phyloP scores from a whole-genome alignment of 352 stramenopile species.

The Globisporangium radiosum region DNA sequence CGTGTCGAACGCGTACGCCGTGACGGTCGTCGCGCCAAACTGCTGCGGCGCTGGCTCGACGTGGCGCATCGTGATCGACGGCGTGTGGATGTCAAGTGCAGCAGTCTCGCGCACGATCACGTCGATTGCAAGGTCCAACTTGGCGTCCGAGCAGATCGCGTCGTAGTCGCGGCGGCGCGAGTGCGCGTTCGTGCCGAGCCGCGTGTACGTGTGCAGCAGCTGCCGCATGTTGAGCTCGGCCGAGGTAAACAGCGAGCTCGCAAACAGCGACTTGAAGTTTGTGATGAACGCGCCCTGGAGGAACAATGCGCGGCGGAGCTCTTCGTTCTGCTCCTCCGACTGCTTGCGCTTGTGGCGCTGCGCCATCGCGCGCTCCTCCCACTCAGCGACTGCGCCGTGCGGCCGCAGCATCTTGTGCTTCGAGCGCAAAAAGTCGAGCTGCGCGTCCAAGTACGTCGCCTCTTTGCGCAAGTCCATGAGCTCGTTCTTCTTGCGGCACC shows the following conservation, averaged over 20 bases:
- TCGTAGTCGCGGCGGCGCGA: conserved; percentile 40
- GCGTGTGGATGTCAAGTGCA: conserved; percentile 22
- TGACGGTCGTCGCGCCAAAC: conserved; percentile 40
- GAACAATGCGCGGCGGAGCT: conserved; percentile 42
- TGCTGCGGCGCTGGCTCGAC: conserved; percentile 20
- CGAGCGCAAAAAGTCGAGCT: conserved; percentile 25
- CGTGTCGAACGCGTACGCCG: conserved; percentile 42
- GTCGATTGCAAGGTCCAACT: conserved; percentile 44
- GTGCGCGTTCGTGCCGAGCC: conserved; percentile 25
- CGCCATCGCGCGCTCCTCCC: conserved; percentile 25
- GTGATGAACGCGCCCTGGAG: conserved; percentile 36
- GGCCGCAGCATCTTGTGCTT: conserved; percentile 23
- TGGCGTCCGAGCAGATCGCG: conserved; percentile 31
- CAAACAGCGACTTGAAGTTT: conserved; percentile 31
- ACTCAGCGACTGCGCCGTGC: conserved; percentile 16
- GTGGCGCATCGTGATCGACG: conserved; percentile 28
- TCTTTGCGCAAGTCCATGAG: conserved; percentile 32
- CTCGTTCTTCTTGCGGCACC: conserved; percentile 40
- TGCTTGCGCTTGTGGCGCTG: conserved; percentile 25
- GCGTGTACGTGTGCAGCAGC: conserved; percentile 53
- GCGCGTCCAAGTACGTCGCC: conserved; percentile 22
- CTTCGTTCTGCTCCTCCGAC: conserved; percentile 35
- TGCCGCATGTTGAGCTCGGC: conserved; percentile 41
- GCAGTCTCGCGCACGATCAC: conserved; percentile 46
- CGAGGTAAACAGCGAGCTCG: conserved; percentile 15